Percentiles rank a stretch among this genome's conserved stretches.
Evolutionary conservation across 2,329 filamentous ascomycete genomes (phyloP).

Genomic region (Cadophora sp.): DNA sequence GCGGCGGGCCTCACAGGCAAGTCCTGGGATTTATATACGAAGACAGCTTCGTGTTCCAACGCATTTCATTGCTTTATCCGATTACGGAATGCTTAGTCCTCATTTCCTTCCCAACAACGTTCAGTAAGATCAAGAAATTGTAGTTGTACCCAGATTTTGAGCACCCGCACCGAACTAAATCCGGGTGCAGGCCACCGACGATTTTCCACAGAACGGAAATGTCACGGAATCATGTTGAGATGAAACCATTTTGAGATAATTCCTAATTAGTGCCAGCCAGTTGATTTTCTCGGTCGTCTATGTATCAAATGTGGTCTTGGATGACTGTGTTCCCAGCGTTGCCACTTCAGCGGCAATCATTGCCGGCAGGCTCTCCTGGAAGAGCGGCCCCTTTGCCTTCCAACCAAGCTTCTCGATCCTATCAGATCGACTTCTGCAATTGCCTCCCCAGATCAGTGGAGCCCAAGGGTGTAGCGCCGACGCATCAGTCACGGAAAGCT

Average conservation of each 20-base stretch:
- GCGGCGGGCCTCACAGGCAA: background rate
- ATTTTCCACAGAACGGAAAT: constrained; percentile 1
- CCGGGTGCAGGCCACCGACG: background rate
- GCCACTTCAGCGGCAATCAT: constrained; percentile 37
- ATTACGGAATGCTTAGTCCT: constrained; percentile 16
- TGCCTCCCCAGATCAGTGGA: constrained; percentile 41
- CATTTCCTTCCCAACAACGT: background rate
- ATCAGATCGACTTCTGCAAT: constrained; percentile 36
- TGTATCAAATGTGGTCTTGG: constrained; percentile 30
- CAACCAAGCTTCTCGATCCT: constrained; percentile 37
- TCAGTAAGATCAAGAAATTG: background rate
- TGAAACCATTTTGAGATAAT: background rate
- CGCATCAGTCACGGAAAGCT: constrained; percentile 37
- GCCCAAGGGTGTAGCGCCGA: constrained; percentile 38
- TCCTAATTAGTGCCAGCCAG: background rate
- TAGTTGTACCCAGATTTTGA: background rate
- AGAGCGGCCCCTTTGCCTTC: constrained; percentile 31
- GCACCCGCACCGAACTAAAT: constrained; percentile 6
- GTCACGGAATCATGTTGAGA: background rate
- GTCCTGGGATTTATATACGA: background rate
- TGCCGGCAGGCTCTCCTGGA: constrained; percentile 34
- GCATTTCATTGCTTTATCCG: background rate
- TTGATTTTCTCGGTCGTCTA: background rate
- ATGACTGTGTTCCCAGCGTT: constrained; percentile 32
- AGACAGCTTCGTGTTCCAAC: background rate